Evolutionary conservation across 208 protist species (phyloP), one percentile per base, ranked within the genome.

Genomic region (Leishmania braziliensis): DNA sequence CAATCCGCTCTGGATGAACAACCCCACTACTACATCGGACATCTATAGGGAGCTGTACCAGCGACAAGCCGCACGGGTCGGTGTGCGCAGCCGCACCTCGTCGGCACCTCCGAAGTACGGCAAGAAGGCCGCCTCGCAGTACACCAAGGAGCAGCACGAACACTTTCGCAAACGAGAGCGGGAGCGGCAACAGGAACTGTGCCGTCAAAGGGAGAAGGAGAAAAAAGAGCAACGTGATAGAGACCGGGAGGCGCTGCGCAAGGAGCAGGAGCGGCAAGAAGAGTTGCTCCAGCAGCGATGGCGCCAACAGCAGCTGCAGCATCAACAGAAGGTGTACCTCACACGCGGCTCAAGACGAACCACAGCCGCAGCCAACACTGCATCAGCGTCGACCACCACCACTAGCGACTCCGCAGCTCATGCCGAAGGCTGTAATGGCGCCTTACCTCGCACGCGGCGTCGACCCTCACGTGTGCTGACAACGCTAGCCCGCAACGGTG

Each of bases 111-210:
- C 81, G n/a, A 29, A 56, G n/a, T 60, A 74, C 2, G 74, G 53
- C 23, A 20, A 60, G 69, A 58, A 18, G 65, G 50, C 70, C 29
- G 68, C 65, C 18, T 89, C 86, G 53, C 81, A 86, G 73, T 95
- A 95, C 84, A 93, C 86, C 29, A 89, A 92, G 65, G 93, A 87
- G 63, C 91, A 95, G 82, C 84, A 91, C 74, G 90, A 92, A 62
- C 83, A 91, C 29, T 95, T 93, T 80, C 87, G 84, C 50, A 84
- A 83, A 43, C 88, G 86, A 5, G 93, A 96, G 84, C 82, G 82
- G 74, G 93, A 92, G 86, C 91, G 89, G 23, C 87, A 94, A 76
- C 86, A 88, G 71, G 88, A 95, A 77, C 70, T 95, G 53, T 80
- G 76, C 62, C 33, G 66, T 20, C 89, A 89, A 75, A 68, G 82